These are phyloP conservation scores for Globisporangium perplexum DNA, from an alignment of 352 stramenopile genomes.

Conservation along the genomic window DNA sequence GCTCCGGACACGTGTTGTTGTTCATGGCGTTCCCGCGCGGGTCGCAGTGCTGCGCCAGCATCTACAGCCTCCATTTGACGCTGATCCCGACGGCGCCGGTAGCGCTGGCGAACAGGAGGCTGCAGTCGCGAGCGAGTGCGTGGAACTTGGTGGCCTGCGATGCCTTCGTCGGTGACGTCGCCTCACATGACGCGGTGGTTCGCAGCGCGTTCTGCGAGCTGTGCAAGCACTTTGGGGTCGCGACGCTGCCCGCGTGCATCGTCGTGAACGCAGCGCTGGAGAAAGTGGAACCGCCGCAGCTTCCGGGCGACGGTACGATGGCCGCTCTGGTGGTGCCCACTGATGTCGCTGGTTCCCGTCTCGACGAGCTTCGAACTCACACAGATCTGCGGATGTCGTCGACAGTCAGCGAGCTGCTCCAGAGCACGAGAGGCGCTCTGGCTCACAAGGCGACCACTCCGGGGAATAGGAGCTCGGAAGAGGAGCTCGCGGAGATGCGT, in stretches of 20 bases:
- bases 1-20: constrained; percentile 13
- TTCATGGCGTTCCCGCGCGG: constrained; percentile 7
- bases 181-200: not conserved
- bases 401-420: not conserved
- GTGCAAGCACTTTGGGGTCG: constrained; percentile 39
- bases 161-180: too few relatives aligned
- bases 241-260: constrained; percentile 27
- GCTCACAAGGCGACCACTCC: not conserved
- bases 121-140: constrained; percentile 3
- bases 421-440: not conserved
- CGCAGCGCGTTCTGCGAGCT: constrained; percentile 29
- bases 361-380: too few relatives aligned
- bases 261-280: constrained; percentile 16
- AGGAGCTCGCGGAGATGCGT: constrained; percentile 34
- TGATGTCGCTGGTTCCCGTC: not conserved
- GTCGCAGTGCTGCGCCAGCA: constrained; percentile 25
- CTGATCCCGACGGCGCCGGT: not conserved
- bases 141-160: not conserved
- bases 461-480: not conserved
- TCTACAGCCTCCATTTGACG: constrained; percentile 6
- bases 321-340: too few relatives aligned
- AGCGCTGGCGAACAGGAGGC: not conserved
- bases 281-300: not conserved
- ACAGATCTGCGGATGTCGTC: not conserved
- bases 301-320: not conserved